Percentiles rank a stretch among this genome's conserved stretches.
These are phyloP conservation scores for Phaeosphaeria sp. DNA, from an alignment of 2,329 filamentous ascomycete genomes.

Conservation along the genomic window DNA sequence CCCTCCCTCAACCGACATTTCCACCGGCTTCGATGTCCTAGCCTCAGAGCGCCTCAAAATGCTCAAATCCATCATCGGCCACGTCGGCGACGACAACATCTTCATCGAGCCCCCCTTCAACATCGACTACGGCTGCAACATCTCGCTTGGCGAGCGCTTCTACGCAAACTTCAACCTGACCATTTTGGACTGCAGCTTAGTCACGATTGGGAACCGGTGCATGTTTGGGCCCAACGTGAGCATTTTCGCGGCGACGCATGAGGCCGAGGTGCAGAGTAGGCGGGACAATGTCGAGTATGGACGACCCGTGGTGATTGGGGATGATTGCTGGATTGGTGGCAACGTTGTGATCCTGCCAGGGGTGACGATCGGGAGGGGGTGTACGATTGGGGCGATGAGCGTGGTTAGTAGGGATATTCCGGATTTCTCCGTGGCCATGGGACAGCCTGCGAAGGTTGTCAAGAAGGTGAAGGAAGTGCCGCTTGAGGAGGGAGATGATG, in stretches of 20 bases:
- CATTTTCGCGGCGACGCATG: slow-evolving; percentile 61
- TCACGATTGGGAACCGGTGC: slow-evolving; percentile 60
- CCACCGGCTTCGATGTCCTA: slow-evolving; percentile 31
- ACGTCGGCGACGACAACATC: slow-evolving; percentile 43
- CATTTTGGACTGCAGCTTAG: slow-evolving; percentile 60
- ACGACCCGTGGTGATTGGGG: slow-evolving; percentile 55
- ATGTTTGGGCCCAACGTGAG: slow-evolving; percentile 61
- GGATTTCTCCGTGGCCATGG: slow-evolving; percentile 66
- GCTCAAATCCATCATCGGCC: slow-evolving; percentile 41
- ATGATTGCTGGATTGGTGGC: slow-evolving; percentile 55
- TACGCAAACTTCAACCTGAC: slow-evolving; percentile 67
- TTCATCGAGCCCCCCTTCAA: slow-evolving; percentile 67
- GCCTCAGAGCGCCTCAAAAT: slow-evolving; percentile 29
- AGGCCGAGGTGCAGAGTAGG: slow-evolving; percentile 57
- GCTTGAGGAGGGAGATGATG: slow-evolving; percentile 10
- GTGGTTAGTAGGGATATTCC: slow-evolving; percentile 82
- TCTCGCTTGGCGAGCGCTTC: slow-evolving; percentile 66
- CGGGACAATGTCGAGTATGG: slow-evolving; percentile 59
- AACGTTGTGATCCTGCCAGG: slow-evolving; percentile 70
- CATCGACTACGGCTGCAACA: slow-evolving; percentile 72
- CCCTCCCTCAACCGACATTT: slow-evolving; percentile 15
- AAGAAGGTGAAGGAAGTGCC: slow-evolving; percentile 33
- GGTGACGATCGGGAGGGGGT: slow-evolving; percentile 77
- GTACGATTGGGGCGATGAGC: slow-evolving; percentile 78
- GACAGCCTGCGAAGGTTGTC: slow-evolving; percentile 69